These are phyloP conservation scores for Antarctomyces pellizariae DNA, from an alignment of 495 filamentous ascomycete genomes.

Conservation along the genomic window DNA sequence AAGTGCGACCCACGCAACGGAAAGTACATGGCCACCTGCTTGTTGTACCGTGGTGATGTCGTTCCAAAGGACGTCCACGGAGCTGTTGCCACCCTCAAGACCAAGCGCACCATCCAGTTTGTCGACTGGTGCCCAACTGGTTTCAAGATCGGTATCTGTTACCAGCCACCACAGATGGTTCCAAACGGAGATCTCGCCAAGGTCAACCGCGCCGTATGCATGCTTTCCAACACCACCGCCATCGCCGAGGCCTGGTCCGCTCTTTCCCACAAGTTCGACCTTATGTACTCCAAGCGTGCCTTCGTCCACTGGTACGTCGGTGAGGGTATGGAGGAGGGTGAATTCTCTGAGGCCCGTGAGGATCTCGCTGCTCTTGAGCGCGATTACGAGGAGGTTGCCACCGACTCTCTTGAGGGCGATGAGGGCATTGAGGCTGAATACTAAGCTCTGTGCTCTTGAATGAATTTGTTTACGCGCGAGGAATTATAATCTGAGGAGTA, in stretches of 20 bases:
- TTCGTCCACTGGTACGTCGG: constrained; percentile 99
- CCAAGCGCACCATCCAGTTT: constrained; percentile 95
- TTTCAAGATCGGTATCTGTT: constrained; percentile 99
- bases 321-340: constrained; percentile 99
- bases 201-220: constrained; percentile 97
- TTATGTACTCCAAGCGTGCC: constrained; percentile 99
- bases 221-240: constrained; percentile 98
- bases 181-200: constrained; percentile 94
- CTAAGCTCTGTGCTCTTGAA: constrained; percentile 24
- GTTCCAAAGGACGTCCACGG: constrained; percentile 84
- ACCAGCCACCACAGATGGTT: constrained; percentile 84
- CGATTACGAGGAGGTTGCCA: constrained; percentile 97
- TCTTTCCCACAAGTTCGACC: constrained; percentile 94
- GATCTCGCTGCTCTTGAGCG: constrained; percentile 93
- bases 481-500: constrained; percentile 12
- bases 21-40: constrained; percentile 98
- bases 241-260: constrained; percentile 97
- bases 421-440: constrained; percentile 87
- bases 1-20: constrained; percentile 97
- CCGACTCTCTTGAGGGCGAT: constrained; percentile 80
- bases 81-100: constrained; percentile 89
- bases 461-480: constrained; percentile 8
- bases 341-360: constrained; percentile 97
- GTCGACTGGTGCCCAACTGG: constrained; percentile 99
- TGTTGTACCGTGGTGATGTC: constrained; percentile 96